phyloP scores from a whole-genome alignment of 768 basidiomycete genomes.

The Suillus ampliporus region DNA sequence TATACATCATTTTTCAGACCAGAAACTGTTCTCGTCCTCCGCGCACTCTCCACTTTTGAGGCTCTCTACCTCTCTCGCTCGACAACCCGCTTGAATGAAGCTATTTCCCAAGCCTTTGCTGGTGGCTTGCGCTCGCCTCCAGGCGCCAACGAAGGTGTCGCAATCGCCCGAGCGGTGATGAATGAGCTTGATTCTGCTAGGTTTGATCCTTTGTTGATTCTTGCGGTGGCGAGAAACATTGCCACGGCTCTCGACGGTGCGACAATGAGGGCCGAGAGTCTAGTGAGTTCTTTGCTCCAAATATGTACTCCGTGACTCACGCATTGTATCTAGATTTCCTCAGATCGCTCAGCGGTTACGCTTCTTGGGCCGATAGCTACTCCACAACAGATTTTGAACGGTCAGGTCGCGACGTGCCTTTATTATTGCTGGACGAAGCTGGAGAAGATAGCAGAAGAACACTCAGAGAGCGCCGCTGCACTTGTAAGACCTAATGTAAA shows the following conservation, averaged over 20 bases:
- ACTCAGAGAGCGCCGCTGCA: constrained; percentile 60
- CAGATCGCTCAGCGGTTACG: constrained; percentile 79
- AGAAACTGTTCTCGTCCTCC: constrained; percentile 88
- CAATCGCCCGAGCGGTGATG: constrained; percentile 74
- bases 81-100: constrained; percentile 82
- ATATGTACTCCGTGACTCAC: constrained; percentile 10
- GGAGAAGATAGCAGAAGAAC: constrained; percentile 68
- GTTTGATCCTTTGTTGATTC: constrained; percentile 89
- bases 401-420: constrained; percentile 76
- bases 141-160: constrained; percentile 74
- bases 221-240: constrained; percentile 77
- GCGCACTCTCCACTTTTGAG: constrained; percentile 84
- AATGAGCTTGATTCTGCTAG: constrained; percentile 94
- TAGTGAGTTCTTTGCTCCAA: constrained; percentile 55
- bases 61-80: constrained; percentile 87
- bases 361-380: constrained; percentile 81
- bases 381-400: constrained; percentile 79
- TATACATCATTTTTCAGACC: constrained; percentile 55
- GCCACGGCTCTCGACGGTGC: constrained; percentile 73
- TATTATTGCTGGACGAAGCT: constrained; percentile 79
- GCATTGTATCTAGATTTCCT: constrained; percentile 55
- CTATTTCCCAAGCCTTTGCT: constrained; percentile 75
- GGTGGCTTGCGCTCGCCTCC: constrained; percentile 74
- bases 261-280: constrained; percentile 61
- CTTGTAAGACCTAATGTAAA: constrained; percentile 61